A percentile compares a stretch with the other conserved stretches of the same genome.
phyloP scores from a whole-genome alignment of 2,329 filamentous ascomycete species.

The Pestalotiopsis sp. region DNA sequence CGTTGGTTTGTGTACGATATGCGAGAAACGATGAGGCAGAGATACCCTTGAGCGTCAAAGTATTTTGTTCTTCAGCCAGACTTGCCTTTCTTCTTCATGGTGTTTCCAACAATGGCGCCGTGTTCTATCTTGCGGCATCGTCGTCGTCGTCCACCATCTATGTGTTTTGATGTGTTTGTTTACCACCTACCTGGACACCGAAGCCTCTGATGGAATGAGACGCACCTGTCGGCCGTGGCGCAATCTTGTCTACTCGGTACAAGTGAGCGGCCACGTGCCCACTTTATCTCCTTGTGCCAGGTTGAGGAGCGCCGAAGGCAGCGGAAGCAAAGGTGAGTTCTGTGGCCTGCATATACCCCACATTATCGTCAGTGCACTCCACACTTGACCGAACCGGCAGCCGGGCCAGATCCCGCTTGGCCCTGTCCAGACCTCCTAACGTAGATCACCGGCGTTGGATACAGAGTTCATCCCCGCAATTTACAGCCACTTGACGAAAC shows the following conservation, averaged over 20 bases:
- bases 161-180: no score
- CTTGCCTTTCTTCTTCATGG: background rate
- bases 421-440: background rate
- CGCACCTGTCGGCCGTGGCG: no score
- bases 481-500: background rate
- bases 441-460: conserved; percentile 2
- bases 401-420: background rate
- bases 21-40: conserved; percentile 23
- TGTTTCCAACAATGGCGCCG: no score
- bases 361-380: conserved; percentile 5
- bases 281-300: background rate
- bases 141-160: no score
- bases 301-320: background rate
- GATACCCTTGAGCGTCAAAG: conserved; percentile 27
- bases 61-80: background rate
- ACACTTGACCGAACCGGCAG: conserved; percentile 4
- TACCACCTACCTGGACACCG: no score
- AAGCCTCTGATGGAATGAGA: no score
- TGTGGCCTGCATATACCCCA: background rate
- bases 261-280: no score
- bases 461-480: conserved; percentile 1
- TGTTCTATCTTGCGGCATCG: no score
- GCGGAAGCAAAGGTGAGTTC: no score
- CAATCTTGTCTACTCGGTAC: no score
- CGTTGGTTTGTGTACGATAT: conserved; percentile 21